Base-by-base conservation (phyloP, 441 rosid species). In the Populus hybrid region DNA sequence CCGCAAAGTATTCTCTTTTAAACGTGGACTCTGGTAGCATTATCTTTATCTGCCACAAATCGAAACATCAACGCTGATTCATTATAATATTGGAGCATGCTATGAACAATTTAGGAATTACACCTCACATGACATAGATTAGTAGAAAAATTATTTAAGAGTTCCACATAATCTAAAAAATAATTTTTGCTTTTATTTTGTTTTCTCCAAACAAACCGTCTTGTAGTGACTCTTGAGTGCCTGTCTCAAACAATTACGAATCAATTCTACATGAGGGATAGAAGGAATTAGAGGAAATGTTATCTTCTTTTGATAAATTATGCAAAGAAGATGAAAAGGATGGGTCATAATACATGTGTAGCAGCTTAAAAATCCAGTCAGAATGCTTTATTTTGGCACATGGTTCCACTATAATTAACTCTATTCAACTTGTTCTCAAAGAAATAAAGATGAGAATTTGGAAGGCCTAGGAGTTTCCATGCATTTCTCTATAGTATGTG, bases 1-100 rank as follows among this genome's bases (percentile, higher is more conserved):
- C 85, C 1, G 99, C 98, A 24, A 90, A 96, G 59, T 87, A 85
- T 81, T 96, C 97, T 79, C 99, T 89, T 50, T 90, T 80, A 63
- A 90, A 84, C 84, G 83, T 88, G 69, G 92, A 87, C 36, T 86
- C 81, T 1, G 98, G 98, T 28, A 94, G 69, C 85, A 89, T 26
- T 34, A 81, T 73, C 82, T 85, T 86, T 76, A 93, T 85, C 99
- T 95, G 91, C 79, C 42, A 67, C 57, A 65, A 8, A 68, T 46
- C 70, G 77, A 61, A 75, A 24, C 70, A 61, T 18, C 74, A 67
- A 7, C 12, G 65, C 35, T 64, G n/a, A 24, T 30, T 61, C 30
- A 30, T 21, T 12, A 63, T 10, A 4, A 72, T 69, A 34, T 50
- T 9, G 66, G 6, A 61, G 28, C 2, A 61, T 21, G 23, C 6